Evolutionary conservation across 2,329 filamentous ascomycete species (phyloP).

Genomic region (Blastomyces emzantsi): DNA sequence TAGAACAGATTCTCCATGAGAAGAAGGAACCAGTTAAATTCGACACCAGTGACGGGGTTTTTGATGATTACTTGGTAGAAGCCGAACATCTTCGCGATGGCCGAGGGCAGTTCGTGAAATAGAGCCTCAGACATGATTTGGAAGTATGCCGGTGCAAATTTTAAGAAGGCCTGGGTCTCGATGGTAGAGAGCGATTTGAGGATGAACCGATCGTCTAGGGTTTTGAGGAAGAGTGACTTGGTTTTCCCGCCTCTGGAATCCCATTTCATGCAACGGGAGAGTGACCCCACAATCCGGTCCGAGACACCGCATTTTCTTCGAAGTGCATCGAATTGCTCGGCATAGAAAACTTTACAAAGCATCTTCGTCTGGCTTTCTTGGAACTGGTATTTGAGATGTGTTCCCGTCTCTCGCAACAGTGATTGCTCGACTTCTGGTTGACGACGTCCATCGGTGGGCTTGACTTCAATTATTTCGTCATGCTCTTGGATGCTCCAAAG

Average conservation of each 20-base stretch:
- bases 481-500: slow-evolving; percentile 42
- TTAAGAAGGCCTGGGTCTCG: slow-evolving; percentile 87
- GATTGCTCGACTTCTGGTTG: slow-evolving; percentile 77
- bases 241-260: slow-evolving; percentile 97
- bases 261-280: slow-evolving; percentile 94
- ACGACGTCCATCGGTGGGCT: slow-evolving; percentile 31
- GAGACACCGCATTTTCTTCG: slow-evolving; percentile 86
- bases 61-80: slow-evolving; percentile 98
- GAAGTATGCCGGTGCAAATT: slow-evolving; percentile 95
- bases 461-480: slow-evolving; percentile 26
- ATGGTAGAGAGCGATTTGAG: slow-evolving; percentile 84
- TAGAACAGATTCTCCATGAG: slow-evolving; percentile 99
- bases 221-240: slow-evolving; percentile 95
- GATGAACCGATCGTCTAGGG: slow-evolving; percentile 85
- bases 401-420: slow-evolving; percentile 73
- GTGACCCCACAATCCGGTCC: slow-evolving; percentile 87
- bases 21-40: slow-evolving; percentile 89
- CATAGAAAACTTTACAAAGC: slow-evolving; percentile 97
- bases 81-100: slow-evolving; percentile 98
- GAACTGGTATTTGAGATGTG: slow-evolving; percentile 94
- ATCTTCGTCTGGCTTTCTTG: slow-evolving; percentile 88
- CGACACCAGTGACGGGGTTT: slow-evolving; percentile 80
- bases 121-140: slow-evolving; percentile 93
- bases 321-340: slow-evolving; percentile 93
- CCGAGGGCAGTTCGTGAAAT: slow-evolving; percentile 89